Evolutionary conservation across 2,329 filamentous ascomycete species (phyloP).

Genomic region (Diaporthe australafricana): DNA sequence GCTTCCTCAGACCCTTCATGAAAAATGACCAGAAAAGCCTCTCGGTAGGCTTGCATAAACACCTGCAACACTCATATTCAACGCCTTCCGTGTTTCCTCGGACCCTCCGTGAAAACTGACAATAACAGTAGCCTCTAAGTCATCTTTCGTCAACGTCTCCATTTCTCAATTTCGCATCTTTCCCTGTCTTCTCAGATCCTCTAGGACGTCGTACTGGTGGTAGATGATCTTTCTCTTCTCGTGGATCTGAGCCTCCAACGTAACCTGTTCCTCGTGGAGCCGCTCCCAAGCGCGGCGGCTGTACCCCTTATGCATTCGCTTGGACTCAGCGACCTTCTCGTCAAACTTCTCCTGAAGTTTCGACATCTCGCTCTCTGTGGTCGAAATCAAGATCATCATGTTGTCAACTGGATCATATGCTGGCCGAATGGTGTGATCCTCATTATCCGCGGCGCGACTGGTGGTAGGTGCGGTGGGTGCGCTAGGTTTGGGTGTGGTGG

Average conservation of each 20-base stretch:
- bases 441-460: conserved; percentile 58
- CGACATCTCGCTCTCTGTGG: conserved; percentile 81
- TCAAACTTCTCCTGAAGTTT: conserved; percentile 80
- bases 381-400: conserved; percentile 85
- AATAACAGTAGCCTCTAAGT: not conserved
- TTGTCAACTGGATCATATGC: conserved; percentile 77
- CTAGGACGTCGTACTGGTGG: conserved; percentile 83
- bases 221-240: conserved; percentile 85
- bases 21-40: too few species aligned
- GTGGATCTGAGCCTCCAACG: conserved; percentile 73
- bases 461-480: conserved; percentile 62
- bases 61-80: too few species aligned
- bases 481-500: not conserved
- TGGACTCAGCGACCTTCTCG: conserved; percentile 71
- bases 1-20: too few species aligned
- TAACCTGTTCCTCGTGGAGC: conserved; percentile 71
- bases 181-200: conserved; percentile 78
- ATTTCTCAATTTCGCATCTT: conserved; percentile 64
- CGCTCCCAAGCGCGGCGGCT: conserved; percentile 73
- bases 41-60: too few species aligned
- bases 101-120: conserved; percentile 45
- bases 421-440: conserved; percentile 71
- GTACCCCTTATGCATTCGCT: conserved; percentile 73
- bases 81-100: too few species aligned
- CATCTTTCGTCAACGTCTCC: not conserved